Conservation (phyloP, 148 eudicot genomes). For the Polygonum maritimum region DNA sequence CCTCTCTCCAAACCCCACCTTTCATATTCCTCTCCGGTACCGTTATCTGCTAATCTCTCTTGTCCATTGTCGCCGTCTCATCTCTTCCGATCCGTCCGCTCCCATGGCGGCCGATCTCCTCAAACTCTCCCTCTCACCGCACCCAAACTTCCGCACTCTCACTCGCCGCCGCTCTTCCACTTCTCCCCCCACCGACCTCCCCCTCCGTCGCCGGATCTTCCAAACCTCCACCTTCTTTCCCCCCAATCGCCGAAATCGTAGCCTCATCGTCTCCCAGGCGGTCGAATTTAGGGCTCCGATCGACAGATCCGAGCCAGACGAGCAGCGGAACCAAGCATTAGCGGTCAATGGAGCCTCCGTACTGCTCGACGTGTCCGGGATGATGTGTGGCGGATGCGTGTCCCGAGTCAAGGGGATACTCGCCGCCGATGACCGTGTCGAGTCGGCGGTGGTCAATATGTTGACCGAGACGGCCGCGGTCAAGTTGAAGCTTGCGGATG, state of each 20-base stretch:
- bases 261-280: constrained; percentile 24
- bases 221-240: not conserved
- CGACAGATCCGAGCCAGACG: not conserved
- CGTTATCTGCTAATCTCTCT: constrained; percentile 2
- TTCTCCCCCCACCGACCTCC: constrained; percentile 13
- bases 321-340: not conserved
- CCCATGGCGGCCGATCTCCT: constrained; percentile 39
- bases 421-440: constrained; percentile 61
- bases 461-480: constrained; percentile 85
- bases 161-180: constrained; percentile 13
- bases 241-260: constrained; percentile 9
- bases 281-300: constrained; percentile 26
- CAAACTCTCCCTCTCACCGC: constrained; percentile 35
- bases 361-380: constrained; percentile 70
- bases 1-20: not conserved
- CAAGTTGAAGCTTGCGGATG: constrained; percentile 34
- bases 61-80: not conserved
- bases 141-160: constrained; percentile 13
- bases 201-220: constrained; percentile 1
- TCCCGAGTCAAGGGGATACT: constrained; percentile 66
- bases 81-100: not conserved
- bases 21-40: not conserved
- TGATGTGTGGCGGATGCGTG: constrained; percentile 92
- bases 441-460: constrained; percentile 82
- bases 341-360: constrained; percentile 23